Evolutionary conservation across 768 basidiomycete species (phyloP).

Genomic region (Sistotremastrum suecicum): DNA sequence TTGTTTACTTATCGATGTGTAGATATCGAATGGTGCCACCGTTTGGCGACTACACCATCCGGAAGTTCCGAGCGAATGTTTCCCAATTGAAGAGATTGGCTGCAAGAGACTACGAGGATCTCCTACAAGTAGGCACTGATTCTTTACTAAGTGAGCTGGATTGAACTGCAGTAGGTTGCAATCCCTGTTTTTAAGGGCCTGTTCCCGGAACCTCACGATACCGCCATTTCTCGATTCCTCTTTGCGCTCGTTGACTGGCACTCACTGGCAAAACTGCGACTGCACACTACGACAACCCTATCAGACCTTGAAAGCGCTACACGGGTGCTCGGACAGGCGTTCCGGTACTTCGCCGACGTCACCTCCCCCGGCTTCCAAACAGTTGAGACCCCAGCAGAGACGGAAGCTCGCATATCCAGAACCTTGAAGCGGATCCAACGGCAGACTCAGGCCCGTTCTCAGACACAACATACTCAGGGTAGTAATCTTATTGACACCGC

Average conservation of each 20-base stretch:
- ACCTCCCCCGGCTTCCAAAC: constrained; percentile 15
- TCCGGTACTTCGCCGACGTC: constrained; percentile 11
- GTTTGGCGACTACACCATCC: constrained; percentile 4
- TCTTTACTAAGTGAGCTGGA: not conserved
- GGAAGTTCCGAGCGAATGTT: constrained; percentile 1
- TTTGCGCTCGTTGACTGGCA: constrained; percentile 1
- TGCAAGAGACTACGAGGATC: constrained; percentile 4
- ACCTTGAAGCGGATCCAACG: too few species aligned
- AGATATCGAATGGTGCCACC: constrained; percentile 2
- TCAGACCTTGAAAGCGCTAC: constrained; percentile 12
- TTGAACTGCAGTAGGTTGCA: not conserved
- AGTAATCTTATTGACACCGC: constrained; percentile 10
- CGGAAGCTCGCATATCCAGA: constrained; percentile 10
- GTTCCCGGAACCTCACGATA: constrained; percentile 14
- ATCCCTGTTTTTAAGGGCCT: constrained; percentile 25
- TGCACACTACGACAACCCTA: constrained; percentile 1
- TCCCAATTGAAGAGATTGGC: constrained; percentile 1
- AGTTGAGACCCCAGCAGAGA: constrained; percentile 18
- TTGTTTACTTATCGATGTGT: not conserved
- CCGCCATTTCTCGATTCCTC: not conserved
- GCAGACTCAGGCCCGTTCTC: constrained; percentile 1
- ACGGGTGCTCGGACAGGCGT: constrained; percentile 6
- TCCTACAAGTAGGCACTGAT: not conserved
- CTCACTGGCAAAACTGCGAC: constrained; percentile 2
- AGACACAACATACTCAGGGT: constrained; percentile 5